Evolutionary conservation across 306 rosid species (phyloP).

Genomic region (Rosa persica): DNA sequence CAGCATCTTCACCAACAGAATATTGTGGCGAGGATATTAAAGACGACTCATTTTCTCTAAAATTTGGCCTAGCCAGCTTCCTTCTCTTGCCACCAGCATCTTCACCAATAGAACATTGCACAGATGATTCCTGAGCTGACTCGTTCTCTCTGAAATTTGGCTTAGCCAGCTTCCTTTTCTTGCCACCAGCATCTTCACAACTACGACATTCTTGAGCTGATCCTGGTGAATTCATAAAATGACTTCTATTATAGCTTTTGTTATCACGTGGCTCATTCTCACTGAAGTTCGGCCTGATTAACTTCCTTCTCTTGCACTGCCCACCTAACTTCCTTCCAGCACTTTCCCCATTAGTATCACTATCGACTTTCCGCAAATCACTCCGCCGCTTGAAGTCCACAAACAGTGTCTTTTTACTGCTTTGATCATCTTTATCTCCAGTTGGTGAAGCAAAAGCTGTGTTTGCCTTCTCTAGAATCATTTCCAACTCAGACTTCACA

Average conservation of each 20-base stretch:
- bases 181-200: constrained; percentile 6
- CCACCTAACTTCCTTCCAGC: constrained; percentile 20
- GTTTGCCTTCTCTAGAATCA: constrained; percentile 14
- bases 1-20: constrained; percentile 17
- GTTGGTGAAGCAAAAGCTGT: constrained; percentile 24
- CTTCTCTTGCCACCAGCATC: constrained; percentile 32
- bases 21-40: constrained; percentile 15
- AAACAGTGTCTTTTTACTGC: not conserved
- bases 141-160: constrained; percentile 42
- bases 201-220: not conserved
- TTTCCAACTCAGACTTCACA: constrained; percentile 21
- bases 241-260: constrained; percentile 1
- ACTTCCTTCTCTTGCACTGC: constrained; percentile 53
- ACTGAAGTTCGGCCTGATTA: constrained; percentile 60
- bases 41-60: constrained; percentile 32
- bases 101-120: constrained; percentile 26
- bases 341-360: constrained; percentile 22
- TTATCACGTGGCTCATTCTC: constrained; percentile 26
- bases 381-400: constrained; percentile 67
- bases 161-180: constrained; percentile 57
- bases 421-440: constrained; percentile 11
- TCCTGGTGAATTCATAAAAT: not conserved
- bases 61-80: constrained; percentile 59
- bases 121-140: constrained; percentile 18
- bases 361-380: constrained; percentile 33